Base-by-base conservation (phyloP, 768 basidiomycete species). In the Mrakia hoshinonis region DNA sequence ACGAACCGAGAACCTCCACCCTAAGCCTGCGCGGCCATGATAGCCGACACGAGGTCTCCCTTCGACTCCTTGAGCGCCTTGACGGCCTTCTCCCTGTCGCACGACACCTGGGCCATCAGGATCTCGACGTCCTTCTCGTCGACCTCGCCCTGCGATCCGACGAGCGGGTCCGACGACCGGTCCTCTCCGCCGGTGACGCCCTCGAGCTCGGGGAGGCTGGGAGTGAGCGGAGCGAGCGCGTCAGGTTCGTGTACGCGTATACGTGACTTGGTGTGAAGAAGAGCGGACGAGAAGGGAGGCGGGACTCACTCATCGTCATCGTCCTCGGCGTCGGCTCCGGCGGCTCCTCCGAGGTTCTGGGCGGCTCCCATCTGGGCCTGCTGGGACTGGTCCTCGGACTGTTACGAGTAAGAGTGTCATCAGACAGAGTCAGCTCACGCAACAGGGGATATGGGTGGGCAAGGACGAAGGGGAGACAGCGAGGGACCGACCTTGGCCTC, bases 121-220 rank as follows among this genome's bases (percentile, higher is more conserved):
- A 96, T 86, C 73, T 95, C 93, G 75, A 96, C 91, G 79, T 99
- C 96, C 80, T 92, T 92, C 60, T 90, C 85, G 75, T 96, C 92
- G 73, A 62, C 71, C 24, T 58, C 65, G 22, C 47, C 62, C 43
- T 64, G 46, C 39, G 62, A 46, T 11, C 39, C 46, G 22, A 64
- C 46, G 39, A 64, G 43, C 31, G 43, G 22, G 49, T 89, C 91
- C 29, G 87, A 88, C 82, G 93, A 91, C 76, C 92, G 91, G 24
- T 90, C 83, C 58, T 86, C 85, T 12, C 85, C 92, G 74, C 90
- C 70, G 70, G 73, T 73, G 36, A 75, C 69, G 47, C 69, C 75
- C 48, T 72, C 74, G 65, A 78, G 76, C 31, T 77, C 76, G 58
- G 78, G 77, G 20, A 77, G 76, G 52, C 78, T 79, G 67, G 29